Base-by-base conservation (phyloP, 2,329 filamentous ascomycete species). In the Ilyonectria robusta region DNA sequence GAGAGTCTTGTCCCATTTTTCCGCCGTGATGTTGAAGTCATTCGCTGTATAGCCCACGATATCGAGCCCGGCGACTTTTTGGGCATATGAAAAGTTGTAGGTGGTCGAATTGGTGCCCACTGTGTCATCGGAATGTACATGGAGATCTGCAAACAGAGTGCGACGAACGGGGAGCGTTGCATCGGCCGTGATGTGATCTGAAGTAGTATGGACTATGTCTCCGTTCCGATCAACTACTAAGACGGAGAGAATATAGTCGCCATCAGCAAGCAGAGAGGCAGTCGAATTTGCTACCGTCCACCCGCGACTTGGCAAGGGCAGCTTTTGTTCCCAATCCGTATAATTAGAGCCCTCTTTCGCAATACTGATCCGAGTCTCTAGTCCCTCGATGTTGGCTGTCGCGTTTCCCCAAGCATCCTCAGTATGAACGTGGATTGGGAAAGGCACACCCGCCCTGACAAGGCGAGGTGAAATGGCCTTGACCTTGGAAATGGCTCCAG, bases 1-100 rank as follows among this genome's bases (percentile, higher is more conserved):
- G 2, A 77, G 65, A 9, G 76, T 80, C 3, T 68, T 40, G 15
- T 77, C 70, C 78, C 79, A 81, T n/a, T 70, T 68, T 10, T 70
- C 55, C 48, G 76, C 68, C 31, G 79, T 81, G 66, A 81, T 76
- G 57, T 81, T 78, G 72, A 81, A 82, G 61, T 81, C 79, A 65
- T 82, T 81, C 23, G 80, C 80, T 1, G 79, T 81, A 66, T 81
- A 81, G 2, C 80, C 79, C 1, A 81, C 73, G 10, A 81, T 68
- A 31, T 82, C 79, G 1, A 81, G 76, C 19, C 79, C 79, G 1
- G 79, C 79, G 15, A 81, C 73, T 21, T 76, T 44, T 21, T 75
- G 77, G 17, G 76, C 79, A 59, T 81, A 81, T 1, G 77, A 78
- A 66, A 81, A 81, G 67, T 80, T 81, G 69, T 81, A 80, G 1